Evolutionary conservation across 2,329 filamentous ascomycete species (phyloP).

Genomic region (Arthrobotrys sinensis): DNA sequence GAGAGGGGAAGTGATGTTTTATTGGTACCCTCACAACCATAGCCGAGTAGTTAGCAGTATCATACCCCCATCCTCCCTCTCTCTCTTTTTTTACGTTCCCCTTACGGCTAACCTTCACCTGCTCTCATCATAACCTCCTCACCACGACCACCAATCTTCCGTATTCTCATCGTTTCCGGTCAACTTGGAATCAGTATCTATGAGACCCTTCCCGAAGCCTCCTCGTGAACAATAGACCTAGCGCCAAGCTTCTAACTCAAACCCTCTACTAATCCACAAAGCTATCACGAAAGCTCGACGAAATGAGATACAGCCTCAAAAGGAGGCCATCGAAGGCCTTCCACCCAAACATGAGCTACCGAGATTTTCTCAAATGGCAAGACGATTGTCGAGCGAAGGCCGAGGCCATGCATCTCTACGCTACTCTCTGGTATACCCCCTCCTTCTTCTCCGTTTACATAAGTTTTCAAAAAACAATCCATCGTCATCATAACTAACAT

Average conservation of each 20-base stretch:
- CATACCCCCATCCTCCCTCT: too few species aligned
- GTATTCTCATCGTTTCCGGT: too few species aligned
- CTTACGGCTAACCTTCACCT: too few species aligned
- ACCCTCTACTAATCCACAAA: neutral
- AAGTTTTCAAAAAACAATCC: neutral
- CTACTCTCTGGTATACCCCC: neutral
- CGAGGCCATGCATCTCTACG: neutral
- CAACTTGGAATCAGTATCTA: too few species aligned
- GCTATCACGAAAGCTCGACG: neutral
- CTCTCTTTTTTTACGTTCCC: too few species aligned
- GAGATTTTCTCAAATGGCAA: conserved; percentile 22
- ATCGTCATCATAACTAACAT: neutral
- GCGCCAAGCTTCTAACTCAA: neutral
- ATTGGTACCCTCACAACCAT: too few species aligned
- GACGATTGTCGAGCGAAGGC: neutral
- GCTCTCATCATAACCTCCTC: too few species aligned
- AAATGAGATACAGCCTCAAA: neutral
- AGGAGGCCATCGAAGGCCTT: neutral
- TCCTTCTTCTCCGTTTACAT: neutral
- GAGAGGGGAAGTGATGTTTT: too few species aligned
- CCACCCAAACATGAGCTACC: neutral
- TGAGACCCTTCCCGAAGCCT: too few species aligned
- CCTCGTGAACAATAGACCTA: too few species aligned
- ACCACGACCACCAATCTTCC: too few species aligned
- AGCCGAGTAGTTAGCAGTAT: too few species aligned